phyloP scores from a whole-genome alignment of 164 flowering plant species.

The Nymphaea thermarum region DNA sequence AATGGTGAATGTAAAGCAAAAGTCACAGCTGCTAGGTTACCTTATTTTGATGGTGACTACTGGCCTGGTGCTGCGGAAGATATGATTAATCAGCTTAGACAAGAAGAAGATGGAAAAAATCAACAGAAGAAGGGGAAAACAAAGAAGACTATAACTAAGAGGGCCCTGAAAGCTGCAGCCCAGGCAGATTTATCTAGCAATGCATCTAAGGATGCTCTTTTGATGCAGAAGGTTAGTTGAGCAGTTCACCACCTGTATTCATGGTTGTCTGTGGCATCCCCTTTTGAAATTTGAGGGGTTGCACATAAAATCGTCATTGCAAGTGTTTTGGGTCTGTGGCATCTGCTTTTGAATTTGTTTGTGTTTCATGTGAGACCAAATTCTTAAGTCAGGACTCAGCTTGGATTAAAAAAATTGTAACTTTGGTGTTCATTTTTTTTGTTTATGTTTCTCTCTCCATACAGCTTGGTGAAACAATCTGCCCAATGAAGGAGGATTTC shows the following conservation, averaged over 20 bases:
- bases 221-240: slow-evolving; percentile 78
- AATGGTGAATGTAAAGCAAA: slow-evolving; percentile 86
- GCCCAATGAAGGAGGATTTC: slow-evolving; percentile 97
- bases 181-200: slow-evolving; percentile 85
- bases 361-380: no score
- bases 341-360: no score
- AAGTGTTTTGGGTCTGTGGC: no score
- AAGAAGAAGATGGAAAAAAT: slow-evolving; percentile 91
- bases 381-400: no score
- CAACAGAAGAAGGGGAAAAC: slow-evolving; percentile 71
- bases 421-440: no score
- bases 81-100: slow-evolving; percentile 70
- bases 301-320: no score
- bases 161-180: slow-evolving; percentile 93
- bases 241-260: background rate
- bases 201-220: slow-evolving; percentile 76
- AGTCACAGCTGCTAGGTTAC: slow-evolving; percentile 93
- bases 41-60: slow-evolving; percentile 98
- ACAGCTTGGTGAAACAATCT: slow-evolving; percentile 94
- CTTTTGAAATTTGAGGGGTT: no score
- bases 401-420: no score
- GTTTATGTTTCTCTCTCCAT: background rate
- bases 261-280: no score
- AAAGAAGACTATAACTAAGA: slow-evolving; percentile 79
- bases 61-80: slow-evolving; percentile 99